Evolutionary conservation across 805 yeast genomes (phyloP).

Genomic region (Ogataea glucozyma): DNA sequence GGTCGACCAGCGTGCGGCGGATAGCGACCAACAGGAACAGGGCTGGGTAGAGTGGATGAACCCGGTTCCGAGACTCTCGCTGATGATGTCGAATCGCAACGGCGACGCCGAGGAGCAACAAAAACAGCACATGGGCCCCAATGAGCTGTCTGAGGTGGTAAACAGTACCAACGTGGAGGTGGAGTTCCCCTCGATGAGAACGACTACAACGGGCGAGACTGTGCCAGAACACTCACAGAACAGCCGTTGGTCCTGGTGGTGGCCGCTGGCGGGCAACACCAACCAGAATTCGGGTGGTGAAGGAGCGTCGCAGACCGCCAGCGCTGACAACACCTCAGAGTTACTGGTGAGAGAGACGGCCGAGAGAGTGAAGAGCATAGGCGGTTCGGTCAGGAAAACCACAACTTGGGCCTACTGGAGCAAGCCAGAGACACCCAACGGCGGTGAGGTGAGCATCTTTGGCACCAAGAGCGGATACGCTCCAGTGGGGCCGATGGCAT

Average conservation of each 20-base stretch:
- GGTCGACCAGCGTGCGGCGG: neutral
- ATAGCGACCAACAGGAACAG: neutral
- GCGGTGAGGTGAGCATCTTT: slow-evolving; percentile 31
- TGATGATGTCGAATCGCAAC: neutral
- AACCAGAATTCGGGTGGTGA: neutral
- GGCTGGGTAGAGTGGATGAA: slow-evolving; percentile 18
- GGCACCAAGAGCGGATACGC: slow-evolving; percentile 32
- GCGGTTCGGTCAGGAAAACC: slow-evolving; percentile 23
- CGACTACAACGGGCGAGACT: neutral
- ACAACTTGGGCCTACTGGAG: slow-evolving; percentile 34
- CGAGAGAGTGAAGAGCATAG: slow-evolving; percentile 25
- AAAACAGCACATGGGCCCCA: slow-evolving; percentile 4
- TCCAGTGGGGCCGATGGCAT: slow-evolving; percentile 27
- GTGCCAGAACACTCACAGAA: neutral
- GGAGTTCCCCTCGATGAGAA: neutral
- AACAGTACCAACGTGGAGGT: slow-evolving; percentile 9
- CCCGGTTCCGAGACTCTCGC: slow-evolving; percentile 5
- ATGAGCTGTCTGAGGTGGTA: slow-evolving; percentile 15
- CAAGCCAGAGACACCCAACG: slow-evolving; percentile 4
- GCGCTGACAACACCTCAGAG: slow-evolving; percentile 14
- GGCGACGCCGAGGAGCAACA: neutral
- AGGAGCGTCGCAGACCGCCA: neutral
- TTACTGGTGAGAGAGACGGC: slow-evolving; percentile 27
- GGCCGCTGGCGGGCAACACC: slow-evolving; percentile 2
- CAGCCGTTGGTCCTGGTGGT: slow-evolving; percentile 12